phyloP scores from a whole-genome alignment of 163 green algal species.

The Prototheca cutis region DNA sequence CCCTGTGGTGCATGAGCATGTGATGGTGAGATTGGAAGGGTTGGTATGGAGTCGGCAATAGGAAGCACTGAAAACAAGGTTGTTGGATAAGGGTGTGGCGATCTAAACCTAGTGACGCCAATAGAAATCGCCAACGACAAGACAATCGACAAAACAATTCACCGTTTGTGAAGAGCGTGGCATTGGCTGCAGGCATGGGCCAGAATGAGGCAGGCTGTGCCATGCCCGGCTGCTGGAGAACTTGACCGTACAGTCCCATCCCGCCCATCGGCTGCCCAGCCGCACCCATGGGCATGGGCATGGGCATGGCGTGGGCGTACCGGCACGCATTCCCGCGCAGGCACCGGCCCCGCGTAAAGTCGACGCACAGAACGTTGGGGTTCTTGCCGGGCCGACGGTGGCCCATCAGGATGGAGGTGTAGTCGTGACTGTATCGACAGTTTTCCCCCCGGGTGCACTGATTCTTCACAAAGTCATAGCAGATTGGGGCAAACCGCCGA shows the following conservation, averaged over 20 bases:
- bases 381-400: not conserved
- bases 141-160: too few relatives aligned
- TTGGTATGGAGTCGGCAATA: too few relatives aligned
- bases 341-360: constrained; percentile 18
- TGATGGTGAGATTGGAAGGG: too few relatives aligned
- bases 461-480: constrained; percentile 80
- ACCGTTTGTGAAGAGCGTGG: too few relatives aligned
- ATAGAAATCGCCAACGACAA: too few relatives aligned
- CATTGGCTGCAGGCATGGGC: too few relatives aligned
- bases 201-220: too few relatives aligned
- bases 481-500: constrained; percentile 45
- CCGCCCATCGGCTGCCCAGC: not conserved
- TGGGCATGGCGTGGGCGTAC: constrained; percentile 4
- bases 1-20: too few relatives aligned
- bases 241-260: not conserved
- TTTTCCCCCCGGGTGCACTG: constrained; percentile 51
- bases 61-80: too few relatives aligned
- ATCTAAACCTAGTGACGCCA: too few relatives aligned
- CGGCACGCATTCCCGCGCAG: constrained; percentile 6
- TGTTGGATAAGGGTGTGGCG: too few relatives aligned
- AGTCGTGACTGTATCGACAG: constrained; percentile 73
- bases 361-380: constrained; percentile 17
- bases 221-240: not conserved
- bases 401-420: constrained; percentile 44
- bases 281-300: not conserved